Conservation (phyloP, 75 land plant species). For the Selaginella tamariscina region DNA sequence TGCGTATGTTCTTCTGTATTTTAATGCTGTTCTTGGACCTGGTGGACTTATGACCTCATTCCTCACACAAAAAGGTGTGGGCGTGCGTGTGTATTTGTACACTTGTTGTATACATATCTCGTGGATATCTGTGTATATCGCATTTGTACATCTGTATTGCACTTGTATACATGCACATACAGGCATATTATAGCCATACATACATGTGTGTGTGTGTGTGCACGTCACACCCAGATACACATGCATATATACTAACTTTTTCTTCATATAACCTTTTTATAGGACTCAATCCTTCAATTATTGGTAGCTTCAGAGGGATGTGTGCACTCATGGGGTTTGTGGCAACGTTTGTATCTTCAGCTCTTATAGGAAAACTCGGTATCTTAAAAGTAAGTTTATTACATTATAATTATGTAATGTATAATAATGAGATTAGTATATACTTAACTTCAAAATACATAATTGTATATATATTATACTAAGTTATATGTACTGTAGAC, state of each 20-base stretch:
- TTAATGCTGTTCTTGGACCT: slow-evolving; percentile 82
- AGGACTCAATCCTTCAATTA: slow-evolving; percentile 84
- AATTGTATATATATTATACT: neutral
- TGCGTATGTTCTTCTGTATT: slow-evolving; percentile 82
- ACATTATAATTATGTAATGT: no score
- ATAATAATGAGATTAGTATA: no score
- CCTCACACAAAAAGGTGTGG: slow-evolving; percentile 67
- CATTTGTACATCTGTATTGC: no score
- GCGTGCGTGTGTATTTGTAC: no score
- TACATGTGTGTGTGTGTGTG: no score
- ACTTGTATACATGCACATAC: no score
- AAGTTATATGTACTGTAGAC: slow-evolving; percentile 38
- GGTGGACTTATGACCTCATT: slow-evolving; percentile 95
- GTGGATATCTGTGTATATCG: no score
- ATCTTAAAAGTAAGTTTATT: slow-evolving; percentile 55
- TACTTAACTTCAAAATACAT: no score
- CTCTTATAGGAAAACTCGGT: slow-evolving; percentile 58
- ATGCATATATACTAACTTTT: neutral
- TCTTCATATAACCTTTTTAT: slow-evolving; percentile 4
- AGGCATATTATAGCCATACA: no score
- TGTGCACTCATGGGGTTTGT: slow-evolving; percentile 94
- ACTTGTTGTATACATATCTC: no score
- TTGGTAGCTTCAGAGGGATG: slow-evolving; percentile 83
- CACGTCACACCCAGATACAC: no score
- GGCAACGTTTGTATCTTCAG: slow-evolving; percentile 83